Evolutionary conservation across 192 early-diverging fungal species (phyloP).

Genomic region (Rhizophagus prolifer): DNA sequence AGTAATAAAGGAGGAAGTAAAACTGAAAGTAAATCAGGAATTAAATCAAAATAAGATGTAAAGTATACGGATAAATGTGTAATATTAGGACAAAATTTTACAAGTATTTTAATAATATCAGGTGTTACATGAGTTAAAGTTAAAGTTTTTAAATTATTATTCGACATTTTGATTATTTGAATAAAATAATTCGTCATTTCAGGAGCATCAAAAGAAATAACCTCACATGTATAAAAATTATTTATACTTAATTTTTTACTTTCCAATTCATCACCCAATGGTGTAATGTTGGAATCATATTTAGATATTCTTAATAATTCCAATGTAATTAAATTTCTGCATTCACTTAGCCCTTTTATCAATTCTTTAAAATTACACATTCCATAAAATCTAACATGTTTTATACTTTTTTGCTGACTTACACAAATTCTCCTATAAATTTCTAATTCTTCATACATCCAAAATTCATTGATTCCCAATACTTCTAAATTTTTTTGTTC

Average conservation of each 20-base stretch:
- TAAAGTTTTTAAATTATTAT: neutral
- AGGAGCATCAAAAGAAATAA: neutral
- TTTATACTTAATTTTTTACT: neutral
- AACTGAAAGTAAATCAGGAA: neutral
- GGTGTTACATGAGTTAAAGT: neutral
- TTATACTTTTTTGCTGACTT: neutral
- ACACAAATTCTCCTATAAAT: neutral
- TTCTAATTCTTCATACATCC: neutral
- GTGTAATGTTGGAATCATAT: neutral
- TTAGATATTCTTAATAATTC: neutral
- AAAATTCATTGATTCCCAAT: neutral
- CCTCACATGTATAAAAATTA: neutral
- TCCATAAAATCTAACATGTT: neutral
- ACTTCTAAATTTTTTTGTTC: neutral
- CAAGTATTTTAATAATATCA: neutral
- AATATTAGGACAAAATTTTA: neutral
- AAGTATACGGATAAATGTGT: neutral
- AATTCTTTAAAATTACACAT: neutral
- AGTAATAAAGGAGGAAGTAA: neutral
- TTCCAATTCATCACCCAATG: neutral
- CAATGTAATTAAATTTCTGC: neutral
- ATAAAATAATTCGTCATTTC: neutral
- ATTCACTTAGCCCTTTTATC: neutral
- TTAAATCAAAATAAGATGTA: neutral
- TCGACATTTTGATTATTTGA: neutral